These are phyloP conservation scores for Lachancea cidri DNA, from an alignment of 805 yeast genomes.

Conservation along the genomic window DNA sequence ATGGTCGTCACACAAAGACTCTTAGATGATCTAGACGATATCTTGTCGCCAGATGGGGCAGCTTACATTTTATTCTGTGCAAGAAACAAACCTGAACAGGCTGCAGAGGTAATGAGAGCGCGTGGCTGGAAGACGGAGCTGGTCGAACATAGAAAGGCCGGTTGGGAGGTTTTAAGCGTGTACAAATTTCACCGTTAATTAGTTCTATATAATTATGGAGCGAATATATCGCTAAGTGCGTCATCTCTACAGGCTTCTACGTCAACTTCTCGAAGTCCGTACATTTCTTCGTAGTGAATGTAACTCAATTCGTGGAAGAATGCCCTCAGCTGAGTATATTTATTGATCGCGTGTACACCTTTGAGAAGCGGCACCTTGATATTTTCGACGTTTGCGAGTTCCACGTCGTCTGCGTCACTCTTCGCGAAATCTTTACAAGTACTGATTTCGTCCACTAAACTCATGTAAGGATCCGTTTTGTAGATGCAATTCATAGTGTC, in stretches of 20 bases:
- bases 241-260: conserved; percentile 48
- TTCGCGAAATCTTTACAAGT: conserved; percentile 34
- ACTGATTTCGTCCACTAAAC: conserved; percentile 45
- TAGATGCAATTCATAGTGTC: conserved; percentile 58
- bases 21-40: conserved; percentile 46
- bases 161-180: conserved; percentile 89
- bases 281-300: conserved; percentile 41
- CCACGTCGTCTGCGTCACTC: conserved; percentile 13
- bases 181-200: conserved; percentile 44
- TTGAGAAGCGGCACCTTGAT: conserved; percentile 26
- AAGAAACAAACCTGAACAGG: conserved; percentile 70
- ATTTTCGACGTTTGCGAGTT: conserved; percentile 15
- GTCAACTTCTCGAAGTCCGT: conserved; percentile 44
- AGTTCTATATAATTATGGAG: neutral
- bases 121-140: conserved; percentile 49
- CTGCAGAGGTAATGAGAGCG: conserved; percentile 43
- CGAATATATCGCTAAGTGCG: conserved; percentile 52
- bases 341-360: conserved; percentile 22
- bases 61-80: conserved; percentile 93
- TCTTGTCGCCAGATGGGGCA: conserved; percentile 55
- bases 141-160: conserved; percentile 74
- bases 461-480: conserved; percentile 31
- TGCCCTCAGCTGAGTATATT: conserved; percentile 22
- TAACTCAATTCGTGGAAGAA: conserved; percentile 28
- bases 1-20: conserved; percentile 77